A percentile compares a stretch with the other conserved stretches of the same genome.
Conservation (phyloP, 345 rosid species). For the Eucalyptus tenuipes region DNA sequence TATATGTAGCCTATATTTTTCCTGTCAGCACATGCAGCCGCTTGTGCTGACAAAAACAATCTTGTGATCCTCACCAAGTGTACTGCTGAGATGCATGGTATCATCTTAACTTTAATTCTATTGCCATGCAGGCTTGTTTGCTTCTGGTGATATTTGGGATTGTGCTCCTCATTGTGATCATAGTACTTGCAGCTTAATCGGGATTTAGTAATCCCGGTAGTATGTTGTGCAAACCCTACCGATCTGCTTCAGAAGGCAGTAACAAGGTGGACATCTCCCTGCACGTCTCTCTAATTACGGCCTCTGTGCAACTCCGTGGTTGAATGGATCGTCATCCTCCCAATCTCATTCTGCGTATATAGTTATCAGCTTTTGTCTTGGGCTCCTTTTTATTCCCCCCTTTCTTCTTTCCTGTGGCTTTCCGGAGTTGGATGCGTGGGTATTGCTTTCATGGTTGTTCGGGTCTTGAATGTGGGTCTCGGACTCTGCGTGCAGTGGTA, state of each 20-base stretch:
- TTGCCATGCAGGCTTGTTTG: slow-evolving; percentile 56
- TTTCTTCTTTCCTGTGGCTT: not conserved
- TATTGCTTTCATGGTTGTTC: not conserved
- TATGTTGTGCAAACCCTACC: not conserved
- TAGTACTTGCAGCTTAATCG: slow-evolving; percentile 58
- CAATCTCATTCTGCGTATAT: not conserved
- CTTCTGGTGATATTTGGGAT: slow-evolving; percentile 86
- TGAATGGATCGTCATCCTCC: not conserved
- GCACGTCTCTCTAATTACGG: not conserved
- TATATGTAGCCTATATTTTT: not conserved
- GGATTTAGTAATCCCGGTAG: not conserved
- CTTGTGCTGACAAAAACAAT: not conserved
- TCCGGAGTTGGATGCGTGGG: not conserved
- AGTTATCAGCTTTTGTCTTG: not conserved
- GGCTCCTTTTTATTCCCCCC: not conserved
- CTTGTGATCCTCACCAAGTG: not conserved
- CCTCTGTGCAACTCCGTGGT: not conserved
- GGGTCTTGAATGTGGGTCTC: not conserved
- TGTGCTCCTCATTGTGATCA: slow-evolving; percentile 64
- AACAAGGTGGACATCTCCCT: not conserved
- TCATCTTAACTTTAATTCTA: not conserved
- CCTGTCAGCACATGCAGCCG: not conserved
- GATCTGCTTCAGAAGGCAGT: not conserved
- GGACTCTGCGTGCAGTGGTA: not conserved
- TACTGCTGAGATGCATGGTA: not conserved